Evolutionary conservation across 164 flowering plant species (phyloP), one percentile per base, ranked within the genome.

Genomic region (Houttuynia cordata): DNA sequence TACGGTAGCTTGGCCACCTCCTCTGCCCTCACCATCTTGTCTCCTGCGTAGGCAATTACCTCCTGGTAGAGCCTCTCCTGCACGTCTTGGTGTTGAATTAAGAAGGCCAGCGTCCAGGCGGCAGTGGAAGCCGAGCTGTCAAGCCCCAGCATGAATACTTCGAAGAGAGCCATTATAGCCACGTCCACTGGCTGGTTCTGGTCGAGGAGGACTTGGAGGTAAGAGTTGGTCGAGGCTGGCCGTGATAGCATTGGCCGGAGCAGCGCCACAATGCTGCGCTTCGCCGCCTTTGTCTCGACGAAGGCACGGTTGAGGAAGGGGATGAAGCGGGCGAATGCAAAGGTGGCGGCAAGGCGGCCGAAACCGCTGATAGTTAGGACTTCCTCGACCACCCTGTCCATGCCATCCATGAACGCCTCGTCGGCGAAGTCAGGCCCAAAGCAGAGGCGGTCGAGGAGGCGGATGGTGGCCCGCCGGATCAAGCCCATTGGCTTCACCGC

Each of bases 41-140:
- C n/a, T n/a, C n/a, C n/a, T n/a, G n/a, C n/a, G n/a, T n/a, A n/a
- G n/a, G n/a, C n/a, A n/a, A n/a, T n/a, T n/a, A n/a, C n/a, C n/a
- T n/a, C n/a, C n/a, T n/a, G n/a, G n/a, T n/a, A n/a, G n/a, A n/a
- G n/a, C n/a, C n/a, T n/a, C n/a, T n/a, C 23, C 45, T 70, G 73
- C 1, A 34, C n/a, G n/a, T n/a, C n/a, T n/a, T n/a, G n/a, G n/a
- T n/a, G n/a, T n/a, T n/a, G n/a, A n/a, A n/a, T n/a, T n/a, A n/a
- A n/a, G n/a, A n/a, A n/a, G n/a, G 62, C 65, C 0, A 70, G 68
- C 4, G 66, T 65, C 73, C 73, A 70, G 10, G 65, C 10, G 10
- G 61, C 53, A 17, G 73, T 45, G 1, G 39, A 45, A 15, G 68
- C 21, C 15, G 73, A 64, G 65, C 73, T 65, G 49, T 70, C 73